Evolutionary conservation across 2,329 filamentous ascomycete species (phyloP), one percentile per base, ranked within the genome.

Genomic region (Biscogniauxia marginata): DNA sequence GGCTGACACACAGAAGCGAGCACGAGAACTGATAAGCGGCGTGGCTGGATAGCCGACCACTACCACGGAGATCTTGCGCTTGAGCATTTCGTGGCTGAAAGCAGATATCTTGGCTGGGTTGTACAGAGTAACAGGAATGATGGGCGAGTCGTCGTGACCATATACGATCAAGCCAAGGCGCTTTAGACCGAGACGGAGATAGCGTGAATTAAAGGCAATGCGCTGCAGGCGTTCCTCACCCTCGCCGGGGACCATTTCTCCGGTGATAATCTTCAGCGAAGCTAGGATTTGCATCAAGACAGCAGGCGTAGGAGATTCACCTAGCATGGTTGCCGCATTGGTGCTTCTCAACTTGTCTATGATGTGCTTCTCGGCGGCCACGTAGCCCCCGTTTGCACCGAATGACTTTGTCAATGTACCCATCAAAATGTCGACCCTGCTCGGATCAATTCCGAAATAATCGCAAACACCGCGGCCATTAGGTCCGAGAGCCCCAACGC

Each of bases 81-180:
- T 91, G 58, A 98, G 84, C 95, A 99, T 98, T 74, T 98, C 95
- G 72, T 96, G 95, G 50, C 92, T 97, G 75, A 99, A 99, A 57
- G 95, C 93, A 4, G 93, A 90, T 82, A 99, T 97, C 79, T 99
- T 99, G 67, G 91, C 95, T n/a, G 95, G 95, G 76, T 98, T 91
- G 81, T 97, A 99, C 23, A 99, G 86, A 69, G 96, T 84, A 64
- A 99, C 75, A 53, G 95, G 95, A 65, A 99, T 92, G 66, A 99
- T 98, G 55, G 95, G 95, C 4, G 93, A 97, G 76, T 99, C 95
- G 70, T 99, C 95, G 73, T 98, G 93, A 59, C 95, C 95, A 71
- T 96, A 97, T 53, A 97, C 89, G 70, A 99, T 99, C 77, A 92
- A 93, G 50, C 95, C 95, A 52, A 99, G 87, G 65, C 95, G 90